These are phyloP conservation scores for Calocera viscosa DNA, from an alignment of 768 basidiomycete genomes.

Conservation along the genomic window DNA sequence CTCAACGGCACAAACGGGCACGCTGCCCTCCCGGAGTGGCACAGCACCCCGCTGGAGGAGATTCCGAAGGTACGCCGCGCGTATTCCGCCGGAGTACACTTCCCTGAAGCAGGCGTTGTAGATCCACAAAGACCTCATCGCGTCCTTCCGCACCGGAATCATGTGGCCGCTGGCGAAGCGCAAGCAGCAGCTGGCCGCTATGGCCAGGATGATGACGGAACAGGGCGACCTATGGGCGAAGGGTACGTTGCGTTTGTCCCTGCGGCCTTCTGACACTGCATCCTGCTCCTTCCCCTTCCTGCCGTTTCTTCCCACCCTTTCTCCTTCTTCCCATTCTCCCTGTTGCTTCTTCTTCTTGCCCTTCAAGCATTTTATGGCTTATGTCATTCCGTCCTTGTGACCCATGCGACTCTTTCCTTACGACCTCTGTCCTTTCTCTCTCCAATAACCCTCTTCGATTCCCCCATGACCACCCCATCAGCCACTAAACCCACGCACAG, in stretches of 20 bases:
- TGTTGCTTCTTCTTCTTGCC: too few species aligned
- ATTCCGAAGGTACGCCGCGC: background rate
- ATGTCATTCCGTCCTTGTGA: too few species aligned
- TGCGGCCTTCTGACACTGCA: background rate
- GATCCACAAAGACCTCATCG: conserved; percentile 16
- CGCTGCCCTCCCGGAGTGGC: conserved; percentile 11
- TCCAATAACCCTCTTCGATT: too few species aligned
- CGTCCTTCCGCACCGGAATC: conserved; percentile 20
- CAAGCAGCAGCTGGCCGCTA: conserved; percentile 21
- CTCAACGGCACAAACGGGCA: background rate
- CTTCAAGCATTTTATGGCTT: too few species aligned
- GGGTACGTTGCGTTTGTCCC: background rate
- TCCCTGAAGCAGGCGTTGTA: background rate
- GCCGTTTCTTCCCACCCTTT: too few species aligned
- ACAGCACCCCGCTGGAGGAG: background rate
- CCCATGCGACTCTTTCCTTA: too few species aligned
- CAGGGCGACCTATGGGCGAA: conserved; percentile 19
- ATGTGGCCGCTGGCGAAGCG: conserved; percentile 22
- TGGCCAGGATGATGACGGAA: conserved; percentile 22
- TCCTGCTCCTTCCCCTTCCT: too few species aligned
- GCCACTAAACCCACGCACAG: background rate
- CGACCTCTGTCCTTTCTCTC: too few species aligned
- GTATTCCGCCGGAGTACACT: background rate
- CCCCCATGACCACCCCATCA: too few species aligned
- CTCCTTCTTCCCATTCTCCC: too few species aligned